Base-by-base conservation (phyloP, 345 rosid species). In the Acer saccharum region DNA sequence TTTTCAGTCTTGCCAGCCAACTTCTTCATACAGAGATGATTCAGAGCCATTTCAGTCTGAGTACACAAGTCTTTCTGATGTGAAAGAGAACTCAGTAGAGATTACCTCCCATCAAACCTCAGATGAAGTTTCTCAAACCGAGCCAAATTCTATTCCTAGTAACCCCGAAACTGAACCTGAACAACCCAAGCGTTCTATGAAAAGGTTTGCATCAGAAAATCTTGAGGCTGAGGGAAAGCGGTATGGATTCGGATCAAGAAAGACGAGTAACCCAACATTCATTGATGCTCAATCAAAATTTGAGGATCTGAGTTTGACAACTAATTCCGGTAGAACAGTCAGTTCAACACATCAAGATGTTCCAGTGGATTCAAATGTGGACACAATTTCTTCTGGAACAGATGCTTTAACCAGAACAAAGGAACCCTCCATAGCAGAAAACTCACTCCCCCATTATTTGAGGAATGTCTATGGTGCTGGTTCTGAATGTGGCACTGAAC, bases 401-500 rank as follows among this genome's bases (percentile, higher is more conserved):
- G 82, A 86, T 43, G 46, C 77, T 63, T 67, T 57, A 20, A 54
- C 41, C 44, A 81, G 76, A 61, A 75, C 74, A 65, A 84, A 76
- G 73, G 85, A 87, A 62, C 76, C 77, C 35, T 68, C 39, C 48
- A 8, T 77, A 16, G 64, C 77, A 62, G 98, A 86, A 82, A 83
- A 80, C 76, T 75, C 69, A 0, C 79, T 75, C 14, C 68, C 76
- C 10, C 76, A 70, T 63, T 75, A 65, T 71, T 25, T 77, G 23
- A 81, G 78, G 84, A 84, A 62, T 58, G 92, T 84, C 71, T 74
- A 80, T 62, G 85, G 86, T 80, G 39, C 39, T 35, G 90, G 87
- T 46, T 95, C 98, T 71, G 99, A 95, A 77, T 90, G 99, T 75
- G 95, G 97, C 73, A 90, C 97, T 3, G 97, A 94, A 78, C 95